phyloP scores from a whole-genome alignment of 1,284 basidiomycete species.

The Stereum hirsutum region DNA sequence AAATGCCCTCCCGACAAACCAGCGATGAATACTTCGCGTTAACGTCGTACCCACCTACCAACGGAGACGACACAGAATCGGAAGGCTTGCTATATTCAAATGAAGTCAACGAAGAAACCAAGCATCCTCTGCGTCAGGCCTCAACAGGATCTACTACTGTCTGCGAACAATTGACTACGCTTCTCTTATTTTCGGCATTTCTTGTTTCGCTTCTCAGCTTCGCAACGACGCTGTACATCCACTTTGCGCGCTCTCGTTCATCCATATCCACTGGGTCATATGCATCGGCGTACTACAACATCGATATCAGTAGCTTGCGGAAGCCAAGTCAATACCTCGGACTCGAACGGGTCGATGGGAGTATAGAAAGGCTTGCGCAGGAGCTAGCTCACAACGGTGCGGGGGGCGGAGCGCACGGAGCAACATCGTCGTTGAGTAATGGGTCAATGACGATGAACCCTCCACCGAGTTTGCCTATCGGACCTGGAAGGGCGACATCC shows the following conservation, averaged over 20 bases:
- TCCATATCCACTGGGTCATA: background rate
- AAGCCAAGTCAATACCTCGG: slow-evolving; percentile 15
- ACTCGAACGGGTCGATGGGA: slow-evolving; percentile 13
- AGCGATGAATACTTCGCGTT: no score
- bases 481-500: background rate
- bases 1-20: no score
- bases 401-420: background rate
- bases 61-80: no score
- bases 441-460: background rate
- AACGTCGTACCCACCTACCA: no score
- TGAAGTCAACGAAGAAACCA: no score
- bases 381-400: background rate
- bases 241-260: background rate
- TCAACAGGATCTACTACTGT: background rate
- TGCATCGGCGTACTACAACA: background rate
- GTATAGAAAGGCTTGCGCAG: slow-evolving; percentile 1
- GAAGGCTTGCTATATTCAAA: no score
- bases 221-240: slow-evolving; percentile 2
- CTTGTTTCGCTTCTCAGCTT: slow-evolving; percentile 10
- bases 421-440: no score
- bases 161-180: background rate
- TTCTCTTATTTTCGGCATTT: slow-evolving; percentile 5
- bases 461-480: background rate
- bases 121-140: no score
- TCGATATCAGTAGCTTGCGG: slow-evolving; percentile 8